Evolutionary conservation across 805 yeast genomes (phyloP).

Genomic region (Yarrowia keelungensis): DNA sequence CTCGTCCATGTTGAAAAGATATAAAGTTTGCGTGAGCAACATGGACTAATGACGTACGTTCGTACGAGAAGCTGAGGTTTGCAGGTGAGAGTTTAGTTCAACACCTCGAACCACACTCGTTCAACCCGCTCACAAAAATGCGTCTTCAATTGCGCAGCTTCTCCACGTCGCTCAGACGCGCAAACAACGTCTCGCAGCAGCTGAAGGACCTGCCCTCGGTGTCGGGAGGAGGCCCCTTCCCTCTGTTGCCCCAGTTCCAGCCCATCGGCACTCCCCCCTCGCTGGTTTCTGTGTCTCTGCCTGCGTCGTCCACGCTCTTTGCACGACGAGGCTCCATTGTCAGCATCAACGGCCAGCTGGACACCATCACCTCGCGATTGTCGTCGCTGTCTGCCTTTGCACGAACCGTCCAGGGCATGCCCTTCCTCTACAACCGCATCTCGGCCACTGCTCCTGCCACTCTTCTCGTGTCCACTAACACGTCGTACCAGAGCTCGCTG

Average conservation of each 20-base stretch:
- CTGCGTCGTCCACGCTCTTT: constrained; percentile 53
- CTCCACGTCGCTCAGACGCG: constrained; percentile 34
- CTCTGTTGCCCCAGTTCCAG: constrained; percentile 53
- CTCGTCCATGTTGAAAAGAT: constrained; percentile 16
- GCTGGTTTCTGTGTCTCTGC: constrained; percentile 54
- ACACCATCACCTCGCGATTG: constrained; percentile 44
- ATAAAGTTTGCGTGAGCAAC: constrained; percentile 27
- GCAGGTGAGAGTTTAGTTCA: constrained; percentile 30
- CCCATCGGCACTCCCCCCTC: constrained; percentile 55
- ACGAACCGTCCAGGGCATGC: constrained; percentile 45
- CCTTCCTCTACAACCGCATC: constrained; percentile 50
- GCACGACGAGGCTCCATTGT: constrained; percentile 55
- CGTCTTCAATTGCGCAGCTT: constrained; percentile 37
- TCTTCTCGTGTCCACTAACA: constrained; percentile 45
- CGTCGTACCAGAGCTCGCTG: constrained; percentile 46
- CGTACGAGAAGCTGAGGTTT: not conserved
- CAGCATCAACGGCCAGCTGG: constrained; percentile 55
- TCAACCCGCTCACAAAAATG: not conserved
- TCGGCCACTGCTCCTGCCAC: constrained; percentile 48
- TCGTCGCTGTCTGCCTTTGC: constrained; percentile 45
- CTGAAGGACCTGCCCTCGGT: constrained; percentile 47
- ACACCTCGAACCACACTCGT: constrained; percentile 8
- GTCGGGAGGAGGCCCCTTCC: constrained; percentile 55
- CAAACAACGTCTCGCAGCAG: constrained; percentile 41
- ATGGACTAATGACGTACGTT: constrained; percentile 27